Evolutionary conservation across 768 basidiomycete species (phyloP), one percentile per base, ranked within the genome.

Genomic region (Amanita jacksonii): DNA sequence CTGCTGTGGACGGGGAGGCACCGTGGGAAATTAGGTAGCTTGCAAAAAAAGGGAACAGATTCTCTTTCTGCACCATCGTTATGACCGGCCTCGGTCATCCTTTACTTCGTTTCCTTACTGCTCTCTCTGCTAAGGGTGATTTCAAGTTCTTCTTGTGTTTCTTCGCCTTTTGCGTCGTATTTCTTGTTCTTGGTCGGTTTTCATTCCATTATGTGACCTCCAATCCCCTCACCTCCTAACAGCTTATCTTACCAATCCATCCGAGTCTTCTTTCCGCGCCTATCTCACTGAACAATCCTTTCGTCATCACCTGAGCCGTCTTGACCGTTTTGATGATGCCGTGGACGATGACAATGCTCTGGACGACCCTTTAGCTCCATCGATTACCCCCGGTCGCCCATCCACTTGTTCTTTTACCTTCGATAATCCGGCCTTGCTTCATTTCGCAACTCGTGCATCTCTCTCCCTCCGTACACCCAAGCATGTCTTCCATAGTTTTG

Each of bases 211-310:
- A 48, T 30, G 46, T 41, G 35, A 43, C 32, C 37, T 27, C n/a
- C 44, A 45, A 32, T 38, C 36, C 34, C 27, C 22, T 41, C 9
- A 33, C 23, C 33, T 48, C 41, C 41, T 37, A 39, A 36, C 67
- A 97, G 94, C 93, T 38, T 91, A 91, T 69, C 77, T 93, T 59
- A 89, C 91, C 25, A 98, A 97, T 62, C 94, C 94, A 18, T 80
- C 84, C 45, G 92, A 97, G 63, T 81, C 81, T 37, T 91, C 91
- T 5, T 97, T 99, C 64, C 81, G 93, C 41, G 73, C 90, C 15
- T 93, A 89, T 66, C 81, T 98, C 52, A 98, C 93, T n/a, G 92
- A 96, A 57, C 87, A 88, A 57, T 93, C 91, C 19, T 97, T 99
- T 62, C 87, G 93, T 41, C 86, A 88, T 44, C 92, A 97, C 61